Base-by-base conservation (phyloP, 352 stramenopile species). In the Globisporangium sylvaticum region DNA sequence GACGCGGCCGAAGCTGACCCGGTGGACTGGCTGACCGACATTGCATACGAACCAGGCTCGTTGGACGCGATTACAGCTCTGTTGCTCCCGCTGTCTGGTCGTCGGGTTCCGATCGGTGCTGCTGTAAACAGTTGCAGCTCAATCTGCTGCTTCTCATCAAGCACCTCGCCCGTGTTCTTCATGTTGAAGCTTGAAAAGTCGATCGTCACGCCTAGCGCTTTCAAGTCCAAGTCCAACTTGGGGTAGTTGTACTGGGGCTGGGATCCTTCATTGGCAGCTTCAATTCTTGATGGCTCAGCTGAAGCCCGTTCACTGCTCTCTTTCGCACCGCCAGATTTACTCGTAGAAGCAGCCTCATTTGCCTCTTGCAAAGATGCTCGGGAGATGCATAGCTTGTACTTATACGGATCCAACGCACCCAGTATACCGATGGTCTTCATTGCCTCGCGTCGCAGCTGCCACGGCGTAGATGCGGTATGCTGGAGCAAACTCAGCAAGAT, bases 351-450 rank as follows among this genome's bases (percentile, higher is more conserved):
- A 4, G 48, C 70, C 22, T 92, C 81, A 34, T 94, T 90, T 0
- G 79, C 83, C 73, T 92, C 76, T 15, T 87, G 73, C 57, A 94
- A 71, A 7, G 84, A 89, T 14, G 77, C 80, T 32, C 84, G 72
- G 34, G 88, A 91, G 14, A 92, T 71, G 58, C 81, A 92, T 32
- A 96, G 58, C 59, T 93, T 93, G 81, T 98, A 98, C 48, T 97
- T 91, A 85, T 98, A 98, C 46, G 97, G 97, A 67, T 99, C 97
- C 14, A 99, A 67, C 5, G 97, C 97, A 18, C 88, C 88, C 2
- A 99, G 72, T 62, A 99, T 97, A 24, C 97, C 97, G 54, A 99
- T 95, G 0, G 94, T 98, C 62, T 98, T 89, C 83, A 99, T 98
- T 1, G 98, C 95, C 70, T 99, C 97, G 65, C 95, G 81, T 27